Conservation (phyloP, 495 filamentous ascomycete species). For the Daldinia decipiens region DNA sequence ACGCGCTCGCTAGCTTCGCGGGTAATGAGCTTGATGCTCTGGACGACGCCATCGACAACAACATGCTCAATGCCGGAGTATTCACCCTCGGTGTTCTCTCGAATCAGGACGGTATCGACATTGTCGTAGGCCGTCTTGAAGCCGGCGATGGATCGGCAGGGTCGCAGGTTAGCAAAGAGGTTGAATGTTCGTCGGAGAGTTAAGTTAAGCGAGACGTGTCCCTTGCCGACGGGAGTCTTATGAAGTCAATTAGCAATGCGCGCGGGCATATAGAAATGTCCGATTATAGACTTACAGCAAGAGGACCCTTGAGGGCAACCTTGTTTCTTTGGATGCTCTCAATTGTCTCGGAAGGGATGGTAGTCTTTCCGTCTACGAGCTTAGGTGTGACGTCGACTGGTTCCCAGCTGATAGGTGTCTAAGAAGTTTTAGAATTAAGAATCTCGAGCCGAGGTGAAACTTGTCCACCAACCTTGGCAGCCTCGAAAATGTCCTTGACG, state of each 20-base stretch:
- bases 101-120: constrained; percentile 96
- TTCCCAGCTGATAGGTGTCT: constrained; percentile 97
- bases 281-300: constrained; percentile 74
- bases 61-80: constrained; percentile 99
- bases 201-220: constrained; percentile 98
- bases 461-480: constrained; percentile 76
- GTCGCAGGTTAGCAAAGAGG: constrained; percentile 98
- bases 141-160: constrained; percentile 93
- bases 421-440: constrained; percentile 38
- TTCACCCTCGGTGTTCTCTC: constrained; percentile 99
- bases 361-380: constrained; percentile 90
- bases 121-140: constrained; percentile 99
- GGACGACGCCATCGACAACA: constrained; percentile 96
- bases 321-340: constrained; percentile 90
- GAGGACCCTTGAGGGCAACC: constrained; percentile 95
- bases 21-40: constrained; percentile 99
- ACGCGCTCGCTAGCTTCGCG: constrained; percentile 92
- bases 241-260: constrained; percentile 23
- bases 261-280: constrained; percentile 8
- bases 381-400: constrained; percentile 93
- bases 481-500: constrained; percentile 96
- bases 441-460: constrained; percentile 33
- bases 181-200: constrained; percentile 99
- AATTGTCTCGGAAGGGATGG: constrained; percentile 90
- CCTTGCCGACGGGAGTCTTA: constrained; percentile 96